These are phyloP conservation scores for Sorghum bicolor DNA, from an alignment of 176 grass and related monocot genomes.

Conservation along the genomic window Sorghum_bicolor_NCBIv3 NC_012870.2:56304001-56304500, in stretches of 20 bases:
- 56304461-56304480: conserved; percentile 96
- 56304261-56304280: conserved; percentile 99
- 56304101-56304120: conserved; percentile 87
- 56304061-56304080: conserved; percentile 95
- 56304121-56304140: conserved; percentile 96
- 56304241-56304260: conserved; percentile 98
- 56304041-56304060: conserved; percentile 92
- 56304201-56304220: conserved; percentile 89
- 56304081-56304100: conserved; percentile 75
- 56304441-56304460: conserved; percentile 97
- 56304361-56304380: conserved; percentile 94
- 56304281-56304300: conserved; percentile 98
- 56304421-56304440: conserved; percentile 99
- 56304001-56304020: conserved; percentile 95
- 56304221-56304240: conserved; percentile 77
- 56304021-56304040: conserved; percentile 97
- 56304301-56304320: conserved; percentile 94
- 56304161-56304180: conserved; percentile 62
- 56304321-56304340: conserved; percentile 87
- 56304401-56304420: conserved; percentile 99
- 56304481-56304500: conserved; percentile 92
- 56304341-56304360: conserved; percentile 96
- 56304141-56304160: conserved; percentile 93
- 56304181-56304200: conserved; percentile 87
- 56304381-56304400: conserved; percentile 98